These are phyloP conservation scores for Fraxinus anomala DNA, from an alignment of 257 asterid species.

Conservation along the genomic window DNA sequence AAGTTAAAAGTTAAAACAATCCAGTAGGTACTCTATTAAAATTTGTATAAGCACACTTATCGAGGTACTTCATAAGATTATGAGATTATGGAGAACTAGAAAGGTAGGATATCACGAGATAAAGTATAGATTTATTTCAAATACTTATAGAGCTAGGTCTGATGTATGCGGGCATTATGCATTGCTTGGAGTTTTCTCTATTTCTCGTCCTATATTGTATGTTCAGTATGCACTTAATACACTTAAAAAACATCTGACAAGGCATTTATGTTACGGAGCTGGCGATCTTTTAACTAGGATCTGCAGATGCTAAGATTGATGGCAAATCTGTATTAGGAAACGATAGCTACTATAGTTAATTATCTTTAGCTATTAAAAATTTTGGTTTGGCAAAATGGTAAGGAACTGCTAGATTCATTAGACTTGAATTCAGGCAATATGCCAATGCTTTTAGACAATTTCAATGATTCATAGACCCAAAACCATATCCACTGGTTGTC, in stretches of 20 bases:
- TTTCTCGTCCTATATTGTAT: neutral
- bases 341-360: slow-evolving; percentile 7
- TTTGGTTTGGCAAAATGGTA: neutral
- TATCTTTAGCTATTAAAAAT: neutral
- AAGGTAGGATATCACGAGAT: neutral
- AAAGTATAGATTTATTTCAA: neutral
- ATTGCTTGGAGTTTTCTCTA: neutral
- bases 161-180: neutral
- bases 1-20: neutral
- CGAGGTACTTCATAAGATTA: neutral
- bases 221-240: neutral
- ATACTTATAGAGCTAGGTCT: neutral
- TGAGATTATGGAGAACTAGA: neutral
- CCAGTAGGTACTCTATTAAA: neutral
- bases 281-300: neutral
- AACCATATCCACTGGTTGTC: neutral
- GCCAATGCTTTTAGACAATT: neutral
- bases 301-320: neutral
- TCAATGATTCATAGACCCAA: neutral
- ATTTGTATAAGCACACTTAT: neutral
- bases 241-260: neutral
- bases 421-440: neutral
- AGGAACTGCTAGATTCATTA: neutral
- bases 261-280: neutral
- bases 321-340: slow-evolving; percentile 3